Evolutionary conservation across 495 filamentous ascomycete genomes (phyloP), one percentile per base, ranked within the genome.

Genomic region (Hyaloscypha hepaticicola): DNA sequence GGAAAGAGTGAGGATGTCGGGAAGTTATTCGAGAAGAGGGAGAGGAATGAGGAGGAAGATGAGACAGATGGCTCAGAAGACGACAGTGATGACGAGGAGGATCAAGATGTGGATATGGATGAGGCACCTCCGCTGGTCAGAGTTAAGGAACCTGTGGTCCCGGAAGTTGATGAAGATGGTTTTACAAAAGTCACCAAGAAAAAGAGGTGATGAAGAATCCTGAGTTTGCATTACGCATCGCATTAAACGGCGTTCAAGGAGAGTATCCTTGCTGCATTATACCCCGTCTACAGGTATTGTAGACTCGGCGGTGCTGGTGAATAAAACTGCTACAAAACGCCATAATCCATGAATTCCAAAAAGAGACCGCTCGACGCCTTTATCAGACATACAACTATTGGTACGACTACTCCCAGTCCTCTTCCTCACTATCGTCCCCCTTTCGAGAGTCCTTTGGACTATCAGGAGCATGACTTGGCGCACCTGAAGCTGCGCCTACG

Each of bases 91-190:
- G 82, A 79, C 31, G 84, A 84, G 6, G 82, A 79, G 16, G 81
- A 77, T 41, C 84, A 83, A 57, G 88, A 92, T 71, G 83, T 86
- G 52, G 89, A 91, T 64, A 95, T 96, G 90, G 83, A 75, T 8
- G 92, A 91, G 56, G 88, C 87, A 50, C 90, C 90, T 12, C 69
- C 77, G 24, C 72, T 88, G 58, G 83, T 86, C 48, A 71, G 81
- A 24, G 80, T 87, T 80, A 72, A 86, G 88, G 76, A 91, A 83
- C 75, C 73, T 78, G 52, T 85, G 84, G 56, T 63, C 69, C 90
- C 91, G 1, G 89, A 92, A 75, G 79, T 97, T 56, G 94, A 97
- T 77, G 92, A 96, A 59, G 94, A 97, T 69, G 94, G 94, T 16
- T 98, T 98, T 74, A 92, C 88, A n/a, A 92, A 88, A 78, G 91